A percentile compares a stretch with the other conserved stretches of the same genome.
These are phyloP conservation scores for Quercus phellos DNA, from an alignment of 331 rosid species.

Conservation along the genomic window DNA sequence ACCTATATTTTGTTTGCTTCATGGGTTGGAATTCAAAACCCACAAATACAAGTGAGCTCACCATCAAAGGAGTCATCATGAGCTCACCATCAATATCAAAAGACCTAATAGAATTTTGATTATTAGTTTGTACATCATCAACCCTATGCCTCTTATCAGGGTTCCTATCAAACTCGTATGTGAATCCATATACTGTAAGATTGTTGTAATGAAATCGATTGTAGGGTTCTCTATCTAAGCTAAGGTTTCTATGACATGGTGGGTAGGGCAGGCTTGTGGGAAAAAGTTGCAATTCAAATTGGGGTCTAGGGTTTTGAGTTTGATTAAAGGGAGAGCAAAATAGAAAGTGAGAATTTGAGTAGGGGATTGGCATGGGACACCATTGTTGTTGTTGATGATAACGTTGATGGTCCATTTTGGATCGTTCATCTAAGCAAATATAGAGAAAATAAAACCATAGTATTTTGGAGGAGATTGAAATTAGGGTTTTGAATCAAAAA, in stretches of 20 bases:
- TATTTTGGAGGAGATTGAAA: too few species aligned
- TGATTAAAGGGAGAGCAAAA: too few species aligned
- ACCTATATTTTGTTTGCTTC: too few species aligned
- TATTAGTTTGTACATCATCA: slow-evolving; percentile 22
- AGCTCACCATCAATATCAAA: slow-evolving; percentile 37
- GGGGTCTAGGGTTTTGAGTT: slow-evolving; percentile 36
- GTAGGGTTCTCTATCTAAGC: slow-evolving; percentile 15
- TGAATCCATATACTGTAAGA: slow-evolving; percentile 25
- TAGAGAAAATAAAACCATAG: too few species aligned
- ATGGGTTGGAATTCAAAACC: too few species aligned
- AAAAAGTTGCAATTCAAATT: slow-evolving; percentile 6
- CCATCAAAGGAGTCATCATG: too few species aligned
- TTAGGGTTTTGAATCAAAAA: too few species aligned
- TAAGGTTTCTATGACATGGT: slow-evolving; percentile 29
- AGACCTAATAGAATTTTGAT: slow-evolving; percentile 14
- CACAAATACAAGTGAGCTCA: too few species aligned
- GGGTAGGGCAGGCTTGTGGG: slow-evolving; percentile 16
- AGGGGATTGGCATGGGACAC: too few species aligned
- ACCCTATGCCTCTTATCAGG: slow-evolving; percentile 56
- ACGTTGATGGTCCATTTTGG: slow-evolving; percentile 39
- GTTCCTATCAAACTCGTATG: slow-evolving; percentile 41
- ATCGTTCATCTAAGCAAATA: not conserved
- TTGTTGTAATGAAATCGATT: slow-evolving; percentile 6
- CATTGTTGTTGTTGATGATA: too few species aligned
- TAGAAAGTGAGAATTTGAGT: too few species aligned